A percentile compares a stretch with the other conserved stretches of the same genome.
Evolutionary conservation across 2,329 filamentous ascomycete genomes (phyloP).

Genomic region (Paracamarosporium sp.): DNA sequence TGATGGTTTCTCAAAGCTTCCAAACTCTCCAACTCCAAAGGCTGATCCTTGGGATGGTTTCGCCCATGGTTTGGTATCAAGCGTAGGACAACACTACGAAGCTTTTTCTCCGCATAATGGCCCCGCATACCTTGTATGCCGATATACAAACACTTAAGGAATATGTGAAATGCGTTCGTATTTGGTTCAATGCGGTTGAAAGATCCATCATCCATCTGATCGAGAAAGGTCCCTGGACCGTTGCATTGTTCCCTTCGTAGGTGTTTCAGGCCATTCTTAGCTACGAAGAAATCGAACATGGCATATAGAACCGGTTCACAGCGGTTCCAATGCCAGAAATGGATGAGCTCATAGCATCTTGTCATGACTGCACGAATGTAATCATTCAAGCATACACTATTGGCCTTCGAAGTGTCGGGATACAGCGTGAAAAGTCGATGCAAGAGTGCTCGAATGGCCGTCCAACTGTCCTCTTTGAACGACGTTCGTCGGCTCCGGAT

Average conservation of each 20-base stretch:
- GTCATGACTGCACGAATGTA: slow-evolving; percentile 61
- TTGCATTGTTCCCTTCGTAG: slow-evolving; percentile 59
- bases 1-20: slow-evolving; percentile 68
- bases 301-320: slow-evolving; percentile 61
- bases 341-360: slow-evolving; percentile 61
- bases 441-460: slow-evolving; percentile 53
- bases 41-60: slow-evolving; percentile 65
- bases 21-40: slow-evolving; percentile 60
- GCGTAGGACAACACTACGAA: slow-evolving; percentile 63
- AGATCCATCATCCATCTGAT: slow-evolving; percentile 54
- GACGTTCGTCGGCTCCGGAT: slow-evolving; percentile 49
- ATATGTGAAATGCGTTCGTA: slow-evolving; percentile 65
- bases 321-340: slow-evolving; percentile 63
- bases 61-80: slow-evolving; percentile 67
- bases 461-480: slow-evolving; percentile 58
- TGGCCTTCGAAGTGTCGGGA: slow-evolving; percentile 44
- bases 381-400: slow-evolving; percentile 57
- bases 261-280: slow-evolving; percentile 58
- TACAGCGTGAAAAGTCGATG: slow-evolving; percentile 57
- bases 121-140: slow-evolving; percentile 57
- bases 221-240: slow-evolving; percentile 62
- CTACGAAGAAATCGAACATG: slow-evolving; percentile 65
- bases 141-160: slow-evolving; percentile 63
- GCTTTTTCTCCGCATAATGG: slow-evolving; percentile 59
- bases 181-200: slow-evolving; percentile 52